phyloP scores from a whole-genome alignment of 352 stramenopile species.

The Phytopythium ostracodes region DNA sequence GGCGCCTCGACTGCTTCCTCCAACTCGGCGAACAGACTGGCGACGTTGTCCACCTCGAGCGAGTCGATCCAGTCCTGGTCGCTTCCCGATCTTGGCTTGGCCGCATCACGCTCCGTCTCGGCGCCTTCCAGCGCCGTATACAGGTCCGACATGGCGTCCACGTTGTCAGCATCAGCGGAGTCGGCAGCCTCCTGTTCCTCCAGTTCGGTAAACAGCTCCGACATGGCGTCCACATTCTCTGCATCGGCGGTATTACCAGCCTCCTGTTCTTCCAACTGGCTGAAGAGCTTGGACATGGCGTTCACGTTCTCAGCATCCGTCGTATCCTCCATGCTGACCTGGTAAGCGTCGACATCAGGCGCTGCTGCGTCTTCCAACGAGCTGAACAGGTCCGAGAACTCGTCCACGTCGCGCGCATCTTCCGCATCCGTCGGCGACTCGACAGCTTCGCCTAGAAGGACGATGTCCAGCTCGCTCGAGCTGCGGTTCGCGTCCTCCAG shows the following conservation, averaged over 20 bases:
- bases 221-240: slow-evolving; percentile 14
- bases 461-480: slow-evolving; percentile 7
- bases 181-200: slow-evolving; percentile 20
- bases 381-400: slow-evolving; percentile 20
- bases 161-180: slow-evolving; percentile 30
- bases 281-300: slow-evolving; percentile 45
- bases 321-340: background rate
- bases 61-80: slow-evolving; percentile 42
- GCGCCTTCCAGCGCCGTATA: slow-evolving; percentile 29
- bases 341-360: too few relatives aligned
- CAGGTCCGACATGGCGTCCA: slow-evolving; percentile 34
- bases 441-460: background rate
- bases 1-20: slow-evolving; percentile 15
- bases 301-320: slow-evolving; percentile 33
- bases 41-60: slow-evolving; percentile 48
- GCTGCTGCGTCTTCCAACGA: slow-evolving; percentile 7
- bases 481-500: slow-evolving; percentile 26
- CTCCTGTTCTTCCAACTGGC: slow-evolving; percentile 25
- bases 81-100: background rate
- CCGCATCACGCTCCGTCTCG: background rate
- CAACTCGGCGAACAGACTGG: slow-evolving; percentile 42
- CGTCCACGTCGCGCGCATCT: slow-evolving; percentile 30
- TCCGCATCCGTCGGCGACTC: slow-evolving; percentile 1
- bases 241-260: slow-evolving; percentile 11
- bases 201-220: slow-evolving; percentile 23